phyloP scores from a whole-genome alignment of 768 basidiomycete genomes.

The Leccinum pellstonianum region DNA sequence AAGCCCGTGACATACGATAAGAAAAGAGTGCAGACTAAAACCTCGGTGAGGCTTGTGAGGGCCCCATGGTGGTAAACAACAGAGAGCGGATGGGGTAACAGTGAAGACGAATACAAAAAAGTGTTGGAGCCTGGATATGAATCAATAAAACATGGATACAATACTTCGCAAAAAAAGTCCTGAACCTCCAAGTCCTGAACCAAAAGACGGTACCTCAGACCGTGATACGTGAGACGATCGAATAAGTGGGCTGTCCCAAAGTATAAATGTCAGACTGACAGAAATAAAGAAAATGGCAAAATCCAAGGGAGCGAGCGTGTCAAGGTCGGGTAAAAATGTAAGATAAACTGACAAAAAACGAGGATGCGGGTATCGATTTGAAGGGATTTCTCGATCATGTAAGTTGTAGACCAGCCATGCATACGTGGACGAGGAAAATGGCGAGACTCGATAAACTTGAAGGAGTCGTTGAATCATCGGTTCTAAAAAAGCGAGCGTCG shows the following conservation, averaged over 20 bases:
- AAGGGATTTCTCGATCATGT: conserved; percentile 6
- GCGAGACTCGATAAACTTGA: background rate
- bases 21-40: background rate
- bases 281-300: background rate
- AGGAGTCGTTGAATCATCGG: background rate
- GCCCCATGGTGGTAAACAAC: background rate
- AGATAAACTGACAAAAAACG: background rate
- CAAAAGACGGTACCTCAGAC: background rate
- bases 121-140: background rate
- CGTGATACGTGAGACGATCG: background rate
- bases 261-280: background rate
- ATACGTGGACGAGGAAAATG: background rate
- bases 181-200: background rate
- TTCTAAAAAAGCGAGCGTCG: background rate
- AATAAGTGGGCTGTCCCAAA: background rate
- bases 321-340: background rate
- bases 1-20: conserved; percentile 3
- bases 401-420: background rate
- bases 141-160: background rate
- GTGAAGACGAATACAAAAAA: background rate
- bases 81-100: background rate
- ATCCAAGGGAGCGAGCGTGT: background rate
- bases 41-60: background rate
- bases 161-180: background rate
- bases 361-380: conserved; percentile 16